Evolutionary conservation across 257 asterid genomes (phyloP), one percentile per base, ranked within the genome.

Genomic region (Fraxinus americana): DNA sequence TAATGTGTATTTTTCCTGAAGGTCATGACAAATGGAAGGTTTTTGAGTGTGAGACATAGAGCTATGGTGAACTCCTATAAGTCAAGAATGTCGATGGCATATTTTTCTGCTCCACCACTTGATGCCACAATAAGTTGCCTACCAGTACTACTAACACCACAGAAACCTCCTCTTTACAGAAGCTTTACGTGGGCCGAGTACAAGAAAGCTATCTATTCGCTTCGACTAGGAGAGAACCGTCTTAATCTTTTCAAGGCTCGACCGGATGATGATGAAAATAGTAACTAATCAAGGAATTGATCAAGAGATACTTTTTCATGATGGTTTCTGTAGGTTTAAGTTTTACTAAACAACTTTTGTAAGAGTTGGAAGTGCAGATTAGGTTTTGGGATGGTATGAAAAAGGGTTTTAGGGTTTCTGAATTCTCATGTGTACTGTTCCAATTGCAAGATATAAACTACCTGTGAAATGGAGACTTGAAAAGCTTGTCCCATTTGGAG

Each of bases 11-110:
- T n/a, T 57, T 27, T n/a, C 71, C 35, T 80, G 72, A 38, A 86
- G 93, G 96, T 85, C 0, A 82, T 88, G 91, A 91, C 92, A 32
- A 89, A 90, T 50, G 94, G 94, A 74, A 81, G 91, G 86, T 88
- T 90, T 68, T 1, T 66, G 82, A 92, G 97, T 25, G 96, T 91
- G 23, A 85, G 79, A 36, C 97, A 92, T 32, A 80, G 97, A 82
- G 96, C 86, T 27, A 75, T 87, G 73, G 86, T 85, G 86, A 83
- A 85, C 76, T 38, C 84, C 8, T 73, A 73, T 27, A 57, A 79
- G 1, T 45, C 90, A 12, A 89, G 96, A 80, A 82, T 82, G 83
- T 92, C 97, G 29, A 82, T 86, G 84, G 90, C 85, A 4, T 92
- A 84, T 85, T 89, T 92, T 6, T 92, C 81, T 1, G 88, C 93